Percentiles rank a stretch among this genome's conserved stretches.
These are phyloP conservation scores for Geotrichum australiense DNA, from an alignment of 1,139 yeast genomes.

Conservation along the genomic window DNA sequence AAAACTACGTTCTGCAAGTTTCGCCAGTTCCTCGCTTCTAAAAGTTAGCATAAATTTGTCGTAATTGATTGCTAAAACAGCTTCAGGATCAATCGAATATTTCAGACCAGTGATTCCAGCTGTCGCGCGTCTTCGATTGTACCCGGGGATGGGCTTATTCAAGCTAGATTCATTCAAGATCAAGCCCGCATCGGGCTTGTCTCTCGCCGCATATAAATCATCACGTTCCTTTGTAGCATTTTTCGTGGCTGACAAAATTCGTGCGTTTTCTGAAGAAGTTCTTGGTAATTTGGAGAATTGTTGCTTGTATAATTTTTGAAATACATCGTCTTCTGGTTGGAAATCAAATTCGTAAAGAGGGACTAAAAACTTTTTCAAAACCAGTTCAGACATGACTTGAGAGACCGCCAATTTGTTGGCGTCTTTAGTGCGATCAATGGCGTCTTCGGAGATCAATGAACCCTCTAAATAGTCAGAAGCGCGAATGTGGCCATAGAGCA, in stretches of 20 bases:
- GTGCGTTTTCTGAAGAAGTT: slow-evolving; percentile 28
- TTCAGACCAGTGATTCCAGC: slow-evolving; percentile 11
- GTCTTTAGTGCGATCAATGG: slow-evolving; percentile 27
- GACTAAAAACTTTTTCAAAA: slow-evolving; percentile 54
- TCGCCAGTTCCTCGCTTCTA: slow-evolving; percentile 57
- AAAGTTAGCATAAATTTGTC: slow-evolving; percentile 60
- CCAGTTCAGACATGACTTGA: slow-evolving; percentile 40
- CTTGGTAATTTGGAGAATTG: slow-evolving; percentile 21
- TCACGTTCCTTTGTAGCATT: slow-evolving; percentile 52
- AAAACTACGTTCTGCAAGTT: slow-evolving; percentile 57
- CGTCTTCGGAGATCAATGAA: slow-evolving; percentile 29
- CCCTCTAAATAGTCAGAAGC: slow-evolving; percentile 49
- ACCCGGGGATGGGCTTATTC: slow-evolving; percentile 22
- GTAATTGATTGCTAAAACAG: slow-evolving; percentile 58
- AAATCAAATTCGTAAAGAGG: slow-evolving; percentile 39
- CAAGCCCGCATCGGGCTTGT: slow-evolving; percentile 23
- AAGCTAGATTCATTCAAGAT: slow-evolving; percentile 17
- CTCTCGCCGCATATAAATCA: slow-evolving; percentile 32
- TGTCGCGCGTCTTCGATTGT: slow-evolving; percentile 11
- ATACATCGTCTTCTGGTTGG: slow-evolving; percentile 34
- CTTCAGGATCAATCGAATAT: slow-evolving; percentile 26
- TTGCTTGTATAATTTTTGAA: slow-evolving; percentile 23
- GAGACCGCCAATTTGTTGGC: slow-evolving; percentile 25
- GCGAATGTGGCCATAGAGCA: slow-evolving; percentile 56
- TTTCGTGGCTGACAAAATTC: slow-evolving; percentile 30